Base-by-base conservation (phyloP, 352 stramenopile genomes). In the Phytopythium cucurbitacearum region DNA sequence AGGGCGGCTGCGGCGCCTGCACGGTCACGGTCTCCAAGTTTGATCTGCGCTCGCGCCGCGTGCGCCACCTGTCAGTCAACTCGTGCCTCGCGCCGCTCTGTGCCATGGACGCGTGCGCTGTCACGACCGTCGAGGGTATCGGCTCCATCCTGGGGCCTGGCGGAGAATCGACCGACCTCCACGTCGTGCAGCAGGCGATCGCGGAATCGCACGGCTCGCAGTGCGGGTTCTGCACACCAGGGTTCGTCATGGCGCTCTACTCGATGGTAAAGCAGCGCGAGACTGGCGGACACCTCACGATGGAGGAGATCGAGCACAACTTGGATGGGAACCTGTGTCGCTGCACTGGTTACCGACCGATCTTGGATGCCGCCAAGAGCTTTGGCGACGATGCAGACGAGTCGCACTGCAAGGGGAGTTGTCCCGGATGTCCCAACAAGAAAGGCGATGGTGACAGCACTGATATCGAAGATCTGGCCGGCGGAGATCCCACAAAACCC, bases 261-360 rank as follows among this genome's bases (percentile, higher is more conserved):
- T 68, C 76, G 15, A 87, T 94, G 70, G 71, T 92, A 13, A 89
- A 90, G 60, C 76, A 91, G 62, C 80, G 75, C 10, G 79, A 89
- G 42, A 76, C 67, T 1, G 74, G 74, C 10, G 75, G 76, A 4
- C 75, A 78, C 50, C 85, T 83, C 59, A 83, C 71, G 16, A 92
- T 87, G 80, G 77, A 84, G n/a, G 76, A 94, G 51, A 86, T 98
- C 46, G 91, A 98, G 56, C 86, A 98, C 67, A 76, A 90, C 58
- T 74, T 99, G 62, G 95, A 99, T 71, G 94, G 95, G 28, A 98
- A 99, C 66, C 64, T 99, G 34, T 99, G 95, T 64, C 87, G 95
- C 5, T 99, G 95, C 64, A 99, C 95, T 2, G 83, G 83, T 15
- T 94, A 94, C 50, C 80, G 83, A 11, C 80, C 80, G 9, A 90